Evolutionary conservation across 1,284 basidiomycete genomes (phyloP), one percentile per base, ranked within the genome.

Genomic region (Apiotrichum gracile): DNA sequence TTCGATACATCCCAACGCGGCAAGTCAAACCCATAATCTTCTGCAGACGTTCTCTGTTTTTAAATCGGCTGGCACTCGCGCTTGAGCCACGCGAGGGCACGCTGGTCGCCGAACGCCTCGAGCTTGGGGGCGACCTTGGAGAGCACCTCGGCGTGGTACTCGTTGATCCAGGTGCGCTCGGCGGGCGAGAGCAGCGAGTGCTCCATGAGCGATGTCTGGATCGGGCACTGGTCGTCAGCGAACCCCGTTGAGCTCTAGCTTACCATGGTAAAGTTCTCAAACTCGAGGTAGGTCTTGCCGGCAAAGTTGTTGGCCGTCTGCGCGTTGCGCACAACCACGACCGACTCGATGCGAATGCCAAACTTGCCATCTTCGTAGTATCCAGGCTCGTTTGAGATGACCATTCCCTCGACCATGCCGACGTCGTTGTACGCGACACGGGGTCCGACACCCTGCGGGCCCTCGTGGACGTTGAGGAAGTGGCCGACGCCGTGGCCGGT

Each of bases 401-500:
- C 89, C 86, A 92, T 91, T 9, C 91, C 91, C 7, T 82, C 77
- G 68, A 87, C 86, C 48, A 96, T 72, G 2, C 86, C 75, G 0
- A 84, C 81, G 40, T 78, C 83, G 58, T 79, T 77, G 61, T 76
- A 78, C 14, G 70, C 77, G 34, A 88, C 85, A 40, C 89, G 81
- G 42, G 83, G 82, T 22, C 91, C 90, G 52, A 97, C 86, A 2
- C 89, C 89, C 37, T 91, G 89, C 0, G 91, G 91, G 4, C 90
- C 90, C 80, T 94, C 91, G 67, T 97, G 92, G 0, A 97, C 91
- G 63, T 93, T 93, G 47, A 97, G 75, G 76, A 87, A 96, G 61
- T 89, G 86, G 0, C 91, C 92, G 22, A 97, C 87, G 33, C 92
- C 92, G 65, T 97, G 92, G 0, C 90, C 90, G n/a, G 91, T 94